Conservation (phyloP, 306 rosid species). For the Cicer judaicum region DNA sequence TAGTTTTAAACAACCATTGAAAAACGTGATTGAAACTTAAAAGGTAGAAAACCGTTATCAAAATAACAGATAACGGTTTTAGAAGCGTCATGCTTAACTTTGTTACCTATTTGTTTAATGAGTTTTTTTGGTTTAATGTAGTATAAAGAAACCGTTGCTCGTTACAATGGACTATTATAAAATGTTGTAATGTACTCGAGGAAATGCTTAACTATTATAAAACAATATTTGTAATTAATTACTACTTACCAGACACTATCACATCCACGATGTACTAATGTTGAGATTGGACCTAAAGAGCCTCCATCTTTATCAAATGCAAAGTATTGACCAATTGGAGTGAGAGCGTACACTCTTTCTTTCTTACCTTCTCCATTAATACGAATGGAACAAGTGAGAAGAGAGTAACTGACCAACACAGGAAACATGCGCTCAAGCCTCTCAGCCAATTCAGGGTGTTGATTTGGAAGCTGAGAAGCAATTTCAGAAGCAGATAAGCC, state of each 20-base stretch:
- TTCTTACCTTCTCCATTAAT: slow-evolving; percentile 28
- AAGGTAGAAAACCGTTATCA: no score
- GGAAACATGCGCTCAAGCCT: slow-evolving; percentile 38
- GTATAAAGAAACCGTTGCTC: no score
- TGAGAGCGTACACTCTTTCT: slow-evolving; percentile 35
- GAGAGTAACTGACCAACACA: slow-evolving; percentile 27
- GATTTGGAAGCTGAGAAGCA: slow-evolving; percentile 38
- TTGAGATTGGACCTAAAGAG: slow-evolving; percentile 25
- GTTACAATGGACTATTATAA: no score
- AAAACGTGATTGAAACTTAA: no score
- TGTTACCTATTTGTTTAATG: no score
- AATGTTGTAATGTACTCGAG: no score
- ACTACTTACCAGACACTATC: slow-evolving; percentile 28
- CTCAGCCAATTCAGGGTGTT: neutral
- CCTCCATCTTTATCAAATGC: neutral
- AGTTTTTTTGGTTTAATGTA: no score
- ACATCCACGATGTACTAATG: neutral
- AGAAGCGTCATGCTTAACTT: no score
- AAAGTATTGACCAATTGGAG: slow-evolving; percentile 26
- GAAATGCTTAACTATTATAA: neutral
- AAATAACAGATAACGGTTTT: no score
- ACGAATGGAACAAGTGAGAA: slow-evolving; percentile 37
- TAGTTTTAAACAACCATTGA: no score
- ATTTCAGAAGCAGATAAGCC: slow-evolving; percentile 41
- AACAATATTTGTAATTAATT: no score